Conservation (phyloP, 345 rosid species). For the Arabidopsis arenosa region DNA sequence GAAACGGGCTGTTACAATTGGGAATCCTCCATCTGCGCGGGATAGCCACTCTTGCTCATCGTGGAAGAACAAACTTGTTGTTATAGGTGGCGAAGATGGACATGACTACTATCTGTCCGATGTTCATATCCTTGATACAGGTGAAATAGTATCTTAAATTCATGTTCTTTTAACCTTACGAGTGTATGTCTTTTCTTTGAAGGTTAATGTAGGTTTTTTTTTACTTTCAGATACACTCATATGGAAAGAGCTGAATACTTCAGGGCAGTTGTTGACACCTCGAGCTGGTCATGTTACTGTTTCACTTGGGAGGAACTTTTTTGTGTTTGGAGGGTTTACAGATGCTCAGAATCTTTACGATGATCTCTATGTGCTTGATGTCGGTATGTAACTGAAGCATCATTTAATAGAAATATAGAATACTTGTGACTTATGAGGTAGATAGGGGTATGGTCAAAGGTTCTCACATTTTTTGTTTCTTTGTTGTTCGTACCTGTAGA, state of each 20-base stretch:
- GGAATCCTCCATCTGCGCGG: slow-evolving; percentile 87
- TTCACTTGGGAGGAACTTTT: slow-evolving; percentile 82
- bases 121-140: slow-evolving; percentile 95
- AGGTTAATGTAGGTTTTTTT: slow-evolving; percentile 17
- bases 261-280: slow-evolving; percentile 84
- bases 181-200: slow-evolving; percentile 25
- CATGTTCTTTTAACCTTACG: slow-evolving; percentile 20
- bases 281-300: slow-evolving; percentile 96
- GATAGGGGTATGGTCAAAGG: neutral
- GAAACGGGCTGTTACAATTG: slow-evolving; percentile 76
- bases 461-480: neutral
- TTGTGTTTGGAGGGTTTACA: slow-evolving; percentile 96
- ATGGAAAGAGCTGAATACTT: slow-evolving; percentile 84
- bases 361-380: slow-evolving; percentile 83
- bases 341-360: slow-evolving; percentile 92
- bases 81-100: slow-evolving; percentile 97
- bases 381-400: slow-evolving; percentile 61
- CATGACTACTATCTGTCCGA: slow-evolving; percentile 92
- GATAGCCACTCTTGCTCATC: slow-evolving; percentile 98
- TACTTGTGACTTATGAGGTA: neutral
- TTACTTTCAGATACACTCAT: slow-evolving; percentile 68
- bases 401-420: slow-evolving; percentile 15
- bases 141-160: slow-evolving; percentile 40
- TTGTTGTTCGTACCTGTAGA: slow-evolving; percentile 54
- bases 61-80: slow-evolving; percentile 86